These are phyloP conservation scores for Cochlearia excelsa DNA, from an alignment of 345 rosid genomes.

Conservation along the genomic window DNA sequence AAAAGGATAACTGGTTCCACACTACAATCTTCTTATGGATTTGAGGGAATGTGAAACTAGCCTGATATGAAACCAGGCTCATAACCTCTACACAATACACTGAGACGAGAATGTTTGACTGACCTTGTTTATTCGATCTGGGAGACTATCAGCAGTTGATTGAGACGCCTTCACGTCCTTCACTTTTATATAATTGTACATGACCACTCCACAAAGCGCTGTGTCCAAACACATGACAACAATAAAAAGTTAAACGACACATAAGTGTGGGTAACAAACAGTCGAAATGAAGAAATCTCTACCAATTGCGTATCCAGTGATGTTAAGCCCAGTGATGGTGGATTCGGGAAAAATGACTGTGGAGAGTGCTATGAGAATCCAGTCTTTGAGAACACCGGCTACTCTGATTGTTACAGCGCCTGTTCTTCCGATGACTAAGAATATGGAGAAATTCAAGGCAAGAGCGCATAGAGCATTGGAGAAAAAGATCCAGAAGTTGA, in stretches of 20 bases:
- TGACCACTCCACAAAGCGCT: slow-evolving; percentile 94
- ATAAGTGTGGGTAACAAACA: neutral
- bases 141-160: slow-evolving; percentile 53
- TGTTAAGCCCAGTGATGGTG: slow-evolving; percentile 84
- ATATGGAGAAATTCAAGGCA: slow-evolving; percentile 86
- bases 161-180: slow-evolving; percentile 76
- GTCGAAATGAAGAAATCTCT: slow-evolving; percentile 28
- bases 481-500: slow-evolving; percentile 96
- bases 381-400: slow-evolving; percentile 95
- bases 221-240: slow-evolving; percentile 22
- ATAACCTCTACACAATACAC: neutral
- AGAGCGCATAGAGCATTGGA: slow-evolving; percentile 91
- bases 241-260: neutral
- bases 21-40: neutral
- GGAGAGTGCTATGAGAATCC: slow-evolving; percentile 95
- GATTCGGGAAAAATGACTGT: slow-evolving; percentile 90
- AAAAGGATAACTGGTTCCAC: neutral
- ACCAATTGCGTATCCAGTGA: slow-evolving; percentile 94
- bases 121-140: slow-evolving; percentile 86
- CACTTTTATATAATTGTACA: slow-evolving; percentile 87
- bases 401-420: slow-evolving; percentile 94
- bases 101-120: slow-evolving; percentile 24
- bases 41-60: slow-evolving; percentile 15
- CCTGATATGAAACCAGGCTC: slow-evolving; percentile 2
- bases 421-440: slow-evolving; percentile 91